These are phyloP conservation scores for Nemophila menziesii DNA, from an alignment of 257 asterid species.

Conservation along the genomic window DNA sequence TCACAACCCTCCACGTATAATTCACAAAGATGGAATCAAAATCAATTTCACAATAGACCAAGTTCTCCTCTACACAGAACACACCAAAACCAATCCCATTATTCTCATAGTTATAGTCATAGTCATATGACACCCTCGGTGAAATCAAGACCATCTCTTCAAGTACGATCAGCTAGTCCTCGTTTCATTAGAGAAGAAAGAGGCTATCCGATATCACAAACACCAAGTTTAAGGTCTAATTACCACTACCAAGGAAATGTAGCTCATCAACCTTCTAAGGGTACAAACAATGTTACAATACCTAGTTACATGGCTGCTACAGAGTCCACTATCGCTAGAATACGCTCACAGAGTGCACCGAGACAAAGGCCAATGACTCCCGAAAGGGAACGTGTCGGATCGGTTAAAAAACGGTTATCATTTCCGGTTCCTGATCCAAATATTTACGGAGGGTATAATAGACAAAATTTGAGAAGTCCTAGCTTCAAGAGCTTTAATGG, in stretches of 20 bases:
- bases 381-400: conserved; percentile 26
- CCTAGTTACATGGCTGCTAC: conserved; percentile 44
- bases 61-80: conserved; percentile 20
- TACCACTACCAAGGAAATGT: conserved; percentile 7
- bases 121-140: conserved; percentile 22
- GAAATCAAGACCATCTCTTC: conserved; percentile 17
- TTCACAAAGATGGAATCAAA: conserved; percentile 9
- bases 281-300: conserved; percentile 1
- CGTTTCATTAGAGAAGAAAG: conserved; percentile 19
- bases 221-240: conserved; percentile 26
- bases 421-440: conserved; percentile 19
- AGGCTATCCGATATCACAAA: conserved; percentile 16
- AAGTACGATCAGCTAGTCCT: conserved; percentile 30
- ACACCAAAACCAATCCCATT: conserved; percentile 9
- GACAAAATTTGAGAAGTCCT: conserved; percentile 19
- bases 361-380: conserved; percentile 28
- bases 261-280: conserved; percentile 12
- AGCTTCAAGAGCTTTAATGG: conserved; percentile 23
- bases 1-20: conserved; percentile 19
- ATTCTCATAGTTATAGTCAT: too few relatives aligned
- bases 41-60: conserved; percentile 9
- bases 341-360: conserved; percentile 33
- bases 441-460: conserved; percentile 6
- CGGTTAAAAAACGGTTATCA: conserved; percentile 21
- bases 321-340: conserved; percentile 29